phyloP scores from a whole-genome alignment of 192 early-diverging fungal genomes.

The Gryganskiella cystojenkinii region DNA sequence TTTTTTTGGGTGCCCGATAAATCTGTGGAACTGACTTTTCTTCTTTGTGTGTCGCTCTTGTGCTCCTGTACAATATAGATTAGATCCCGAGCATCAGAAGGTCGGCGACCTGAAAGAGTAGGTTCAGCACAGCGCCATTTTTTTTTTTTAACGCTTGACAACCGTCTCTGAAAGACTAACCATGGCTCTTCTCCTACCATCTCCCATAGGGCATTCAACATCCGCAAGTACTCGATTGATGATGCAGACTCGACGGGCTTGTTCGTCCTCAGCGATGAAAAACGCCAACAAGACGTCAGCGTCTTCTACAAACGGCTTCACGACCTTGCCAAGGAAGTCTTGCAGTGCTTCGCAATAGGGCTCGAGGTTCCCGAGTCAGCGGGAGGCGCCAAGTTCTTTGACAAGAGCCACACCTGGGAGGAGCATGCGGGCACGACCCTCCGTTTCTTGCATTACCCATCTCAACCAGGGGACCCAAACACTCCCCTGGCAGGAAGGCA shows the following conservation, averaged over 20 bases:
- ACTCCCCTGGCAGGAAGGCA: conserved; percentile 63
- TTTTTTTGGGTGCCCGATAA: neutral
- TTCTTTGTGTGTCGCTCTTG: neutral
- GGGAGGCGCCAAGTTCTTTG: conserved; percentile 65
- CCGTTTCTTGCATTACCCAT: conserved; percentile 73
- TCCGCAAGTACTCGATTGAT: conserved; percentile 56
- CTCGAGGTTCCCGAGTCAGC: conserved; percentile 66
- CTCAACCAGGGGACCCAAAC: conserved; percentile 55
- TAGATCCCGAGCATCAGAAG: conserved; percentile 61
- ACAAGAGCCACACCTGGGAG: conserved; percentile 60
- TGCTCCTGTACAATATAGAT: conserved; percentile 21
- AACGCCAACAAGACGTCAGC: conserved; percentile 23
- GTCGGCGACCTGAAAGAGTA: conserved; percentile 74
- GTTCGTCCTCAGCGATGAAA: conserved; percentile 44
- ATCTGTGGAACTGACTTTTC: neutral
- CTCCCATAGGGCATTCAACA: conserved; percentile 62
- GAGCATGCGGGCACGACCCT: conserved; percentile 56
- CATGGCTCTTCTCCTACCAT: neutral
- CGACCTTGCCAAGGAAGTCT: conserved; percentile 54
- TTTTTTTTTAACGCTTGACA: neutral
- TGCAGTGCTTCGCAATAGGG: conserved; percentile 70
- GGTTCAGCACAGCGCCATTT: neutral
- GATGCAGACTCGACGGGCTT: conserved; percentile 42
- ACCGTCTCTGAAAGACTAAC: neutral
- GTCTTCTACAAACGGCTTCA: conserved; percentile 60